A percentile compares a stretch with the other conserved stretches of the same genome.
phyloP scores from a whole-genome alignment of 1,284 basidiomycete genomes.

The Singerocomus inundabilis region DNA sequence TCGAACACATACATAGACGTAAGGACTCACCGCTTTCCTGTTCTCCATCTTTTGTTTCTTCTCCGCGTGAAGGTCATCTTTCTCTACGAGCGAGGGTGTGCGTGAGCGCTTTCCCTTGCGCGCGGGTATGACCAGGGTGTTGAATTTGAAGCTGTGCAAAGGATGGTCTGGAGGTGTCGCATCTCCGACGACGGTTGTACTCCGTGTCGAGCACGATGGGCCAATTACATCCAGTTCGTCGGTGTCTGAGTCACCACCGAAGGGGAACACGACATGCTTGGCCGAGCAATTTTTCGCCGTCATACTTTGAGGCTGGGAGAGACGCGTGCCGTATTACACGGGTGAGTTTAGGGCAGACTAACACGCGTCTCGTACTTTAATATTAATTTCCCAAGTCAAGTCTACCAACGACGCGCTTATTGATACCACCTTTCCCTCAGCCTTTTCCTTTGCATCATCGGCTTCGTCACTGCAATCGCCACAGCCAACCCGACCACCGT shows the following conservation, averaged over 20 bases:
- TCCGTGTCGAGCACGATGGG: slow-evolving; percentile 24
- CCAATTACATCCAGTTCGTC: slow-evolving; percentile 33
- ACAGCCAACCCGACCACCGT: slow-evolving; percentile 73
- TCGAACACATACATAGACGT: neutral
- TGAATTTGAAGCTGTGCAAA: neutral
- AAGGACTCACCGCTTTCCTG: slow-evolving; percentile 38
- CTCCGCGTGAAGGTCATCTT: neutral
- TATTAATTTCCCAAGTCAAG: neutral
- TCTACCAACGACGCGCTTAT: neutral
- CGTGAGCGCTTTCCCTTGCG: slow-evolving; percentile 22
- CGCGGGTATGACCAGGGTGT: slow-evolving; percentile 14
- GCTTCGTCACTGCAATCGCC: slow-evolving; percentile 76
- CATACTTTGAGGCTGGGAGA: neutral
- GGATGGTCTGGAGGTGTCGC: slow-evolving; percentile 22
- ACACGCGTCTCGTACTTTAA: slow-evolving; percentile 10
- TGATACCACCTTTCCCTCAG: slow-evolving; percentile 69
- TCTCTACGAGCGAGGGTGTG: slow-evolving; percentile 5
- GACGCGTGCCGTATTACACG: neutral
- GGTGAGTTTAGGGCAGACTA: slow-evolving; percentile 22
- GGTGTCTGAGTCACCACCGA: slow-evolving; percentile 15
- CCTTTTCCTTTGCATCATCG: slow-evolving; percentile 67
- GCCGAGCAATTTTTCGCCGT: neutral
- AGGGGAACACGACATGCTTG: slow-evolving; percentile 8
- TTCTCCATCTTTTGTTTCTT: slow-evolving; percentile 39
- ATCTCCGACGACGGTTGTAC: slow-evolving; percentile 32